Evolutionary conservation across 352 stramenopile genomes (phyloP).

Genomic region (Globisporangium nodosum): DNA sequence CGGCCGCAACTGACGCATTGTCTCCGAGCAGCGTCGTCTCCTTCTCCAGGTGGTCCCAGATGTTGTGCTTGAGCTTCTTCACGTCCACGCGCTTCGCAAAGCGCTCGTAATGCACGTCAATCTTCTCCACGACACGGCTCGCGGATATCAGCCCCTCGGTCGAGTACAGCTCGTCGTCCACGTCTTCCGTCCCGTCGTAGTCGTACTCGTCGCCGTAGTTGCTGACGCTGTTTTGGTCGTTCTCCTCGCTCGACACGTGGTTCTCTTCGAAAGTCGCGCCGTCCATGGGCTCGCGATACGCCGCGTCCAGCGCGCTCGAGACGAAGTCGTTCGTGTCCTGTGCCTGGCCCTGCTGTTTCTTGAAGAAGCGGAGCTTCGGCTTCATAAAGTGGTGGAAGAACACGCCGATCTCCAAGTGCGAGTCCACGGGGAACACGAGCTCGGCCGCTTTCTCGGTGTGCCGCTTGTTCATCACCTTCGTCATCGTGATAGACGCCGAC

Average conservation of each 20-base stretch:
- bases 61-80: conserved; percentile 93
- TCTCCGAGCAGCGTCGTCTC: conserved; percentile 23
- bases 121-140: conserved; percentile 92
- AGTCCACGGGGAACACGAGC: conserved; percentile 73
- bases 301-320: conserved; percentile 15
- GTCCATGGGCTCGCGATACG: conserved; percentile 27
- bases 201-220: conserved; percentile 30
- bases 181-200: conserved; percentile 18
- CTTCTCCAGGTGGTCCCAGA: conserved; percentile 87
- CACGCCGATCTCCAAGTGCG: conserved; percentile 55
- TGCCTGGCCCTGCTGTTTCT: conserved; percentile 15
- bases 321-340: conserved; percentile 8
- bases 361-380: conserved; percentile 62
- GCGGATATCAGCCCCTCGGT: conserved; percentile 69
- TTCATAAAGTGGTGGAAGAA: conserved; percentile 83
- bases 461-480: conserved; percentile 45
- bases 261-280: not conserved
- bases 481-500: conserved; percentile 28
- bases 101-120: conserved; percentile 91
- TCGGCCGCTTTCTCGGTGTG: conserved; percentile 50
- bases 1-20: not conserved
- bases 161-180: conserved; percentile 40
- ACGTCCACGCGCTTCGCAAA: conserved; percentile 97
- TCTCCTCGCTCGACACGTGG: not conserved
- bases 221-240: not conserved